Percentiles rank a stretch among this genome's conserved stretches.
These are phyloP conservation scores for Boeremia lycopersici DNA, from an alignment of 2,329 filamentous ascomycete genomes.

Conservation along the genomic window DNA sequence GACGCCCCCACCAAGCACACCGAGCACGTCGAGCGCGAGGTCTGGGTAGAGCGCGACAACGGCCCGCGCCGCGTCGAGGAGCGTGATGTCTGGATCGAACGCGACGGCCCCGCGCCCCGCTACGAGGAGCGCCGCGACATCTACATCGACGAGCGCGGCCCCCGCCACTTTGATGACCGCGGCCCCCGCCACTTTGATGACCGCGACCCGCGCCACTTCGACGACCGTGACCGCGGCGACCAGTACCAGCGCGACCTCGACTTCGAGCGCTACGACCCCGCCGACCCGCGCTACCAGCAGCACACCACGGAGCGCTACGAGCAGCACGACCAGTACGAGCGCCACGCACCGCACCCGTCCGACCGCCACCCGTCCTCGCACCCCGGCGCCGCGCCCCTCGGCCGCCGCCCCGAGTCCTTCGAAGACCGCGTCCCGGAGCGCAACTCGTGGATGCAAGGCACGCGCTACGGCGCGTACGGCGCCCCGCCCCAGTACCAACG, in stretches of 20 bases:
- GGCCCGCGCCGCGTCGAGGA: conserved; percentile 36
- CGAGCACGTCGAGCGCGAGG: conserved; percentile 37
- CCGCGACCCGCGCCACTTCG: conserved; percentile 18
- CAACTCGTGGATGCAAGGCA: conserved; percentile 42
- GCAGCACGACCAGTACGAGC: conserved; percentile 24
- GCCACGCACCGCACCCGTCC: conserved; percentile 19
- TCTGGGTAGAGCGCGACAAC: conserved; percentile 36
- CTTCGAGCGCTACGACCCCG: conserved; percentile 27
- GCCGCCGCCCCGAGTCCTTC: conserved; percentile 42
- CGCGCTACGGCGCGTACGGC: conserved; percentile 26
- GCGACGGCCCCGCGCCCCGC: conserved; percentile 23
- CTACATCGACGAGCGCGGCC: conserved; percentile 30
- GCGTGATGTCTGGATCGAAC: conserved; percentile 38
- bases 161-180: conserved; percentile 29
- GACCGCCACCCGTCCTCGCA: conserved; percentile 27
- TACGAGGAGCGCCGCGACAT: conserved; percentile 31
- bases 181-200: conserved; percentile 30
- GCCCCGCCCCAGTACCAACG: conserved; percentile 37
- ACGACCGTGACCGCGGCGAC: conserved; percentile 31
- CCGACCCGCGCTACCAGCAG: conserved; percentile 36
- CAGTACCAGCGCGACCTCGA: conserved; percentile 28
- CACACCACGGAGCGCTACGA: conserved; percentile 31
- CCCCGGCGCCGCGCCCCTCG: conserved; percentile 21
- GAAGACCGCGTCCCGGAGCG: conserved; percentile 46
- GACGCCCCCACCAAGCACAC: conserved; percentile 30